phyloP scores from a whole-genome alignment of 2,329 filamentous ascomycete genomes.

The Colletotrichum sp. region DNA sequence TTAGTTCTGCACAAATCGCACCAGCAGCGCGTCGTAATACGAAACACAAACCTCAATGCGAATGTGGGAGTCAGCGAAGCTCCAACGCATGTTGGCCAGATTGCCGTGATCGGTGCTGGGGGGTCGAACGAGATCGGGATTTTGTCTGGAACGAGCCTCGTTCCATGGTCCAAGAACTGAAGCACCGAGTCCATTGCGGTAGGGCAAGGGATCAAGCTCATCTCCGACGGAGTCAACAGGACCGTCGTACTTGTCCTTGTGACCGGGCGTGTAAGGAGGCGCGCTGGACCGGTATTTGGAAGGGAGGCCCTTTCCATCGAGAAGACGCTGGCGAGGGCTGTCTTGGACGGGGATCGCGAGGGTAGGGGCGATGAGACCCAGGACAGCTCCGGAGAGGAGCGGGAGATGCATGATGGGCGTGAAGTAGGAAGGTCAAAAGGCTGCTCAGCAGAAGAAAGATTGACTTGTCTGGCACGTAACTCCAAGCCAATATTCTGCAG shows the following conservation, averaged over 20 bases:
- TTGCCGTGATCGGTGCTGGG: slow-evolving; percentile 76
- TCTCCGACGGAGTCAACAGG: slow-evolving; percentile 66
- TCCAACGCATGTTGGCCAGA: slow-evolving; percentile 76
- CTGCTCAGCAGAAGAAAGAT: background rate
- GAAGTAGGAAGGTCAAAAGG: background rate
- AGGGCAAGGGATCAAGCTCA: slow-evolving; percentile 68
- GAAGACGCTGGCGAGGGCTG: slow-evolving; percentile 60
- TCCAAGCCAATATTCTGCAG: background rate
- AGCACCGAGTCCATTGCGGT: slow-evolving; percentile 68
- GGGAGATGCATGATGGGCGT: background rate
- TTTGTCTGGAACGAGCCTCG: slow-evolving; percentile 70
- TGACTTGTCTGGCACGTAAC: background rate
- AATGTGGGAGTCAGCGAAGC: slow-evolving; percentile 68
- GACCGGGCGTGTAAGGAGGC: slow-evolving; percentile 63
- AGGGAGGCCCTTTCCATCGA: slow-evolving; percentile 53
- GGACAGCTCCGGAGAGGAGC: background rate
- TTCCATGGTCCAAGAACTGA: slow-evolving; percentile 75
- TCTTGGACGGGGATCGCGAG: slow-evolving; percentile 37
- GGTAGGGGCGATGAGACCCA: background rate
- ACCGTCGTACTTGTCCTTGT: slow-evolving; percentile 66
- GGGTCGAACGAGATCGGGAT: slow-evolving; percentile 73
- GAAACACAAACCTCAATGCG: slow-evolving; percentile 59
- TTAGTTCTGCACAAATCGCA: background rate
- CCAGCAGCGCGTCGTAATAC: fast-evolving
- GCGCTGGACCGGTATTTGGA: slow-evolving; percentile 42